Conservation (phyloP, 192 early-diverging fungal genomes). For the Obelidium mucronatum region DNA sequence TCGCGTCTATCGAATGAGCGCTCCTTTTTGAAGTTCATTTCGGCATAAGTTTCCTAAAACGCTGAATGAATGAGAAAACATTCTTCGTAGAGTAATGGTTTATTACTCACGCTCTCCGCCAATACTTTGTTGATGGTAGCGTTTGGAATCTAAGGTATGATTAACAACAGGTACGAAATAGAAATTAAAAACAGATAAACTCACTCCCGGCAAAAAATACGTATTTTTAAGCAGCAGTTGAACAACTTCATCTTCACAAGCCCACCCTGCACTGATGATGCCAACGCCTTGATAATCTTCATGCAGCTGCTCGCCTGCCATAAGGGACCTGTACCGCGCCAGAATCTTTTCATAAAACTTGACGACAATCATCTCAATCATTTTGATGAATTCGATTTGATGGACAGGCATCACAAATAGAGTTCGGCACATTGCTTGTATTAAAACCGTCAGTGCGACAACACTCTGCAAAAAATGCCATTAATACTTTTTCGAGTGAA, state of each 20-base stretch:
- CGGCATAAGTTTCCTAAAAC: slow-evolving; percentile 74
- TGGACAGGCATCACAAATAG: slow-evolving; percentile 72
- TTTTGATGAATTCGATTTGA: slow-evolving; percentile 70
- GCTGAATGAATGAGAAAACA: not conserved
- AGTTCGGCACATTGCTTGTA: slow-evolving; percentile 70
- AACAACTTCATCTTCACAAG: slow-evolving; percentile 63
- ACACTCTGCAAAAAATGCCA: too few relatives aligned
- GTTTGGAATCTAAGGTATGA: slow-evolving; percentile 35
- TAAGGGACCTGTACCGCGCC: slow-evolving; percentile 50
- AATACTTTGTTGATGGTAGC: slow-evolving; percentile 54
- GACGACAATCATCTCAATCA: slow-evolving; percentile 71
- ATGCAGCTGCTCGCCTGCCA: slow-evolving; percentile 45
- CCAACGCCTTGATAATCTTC: slow-evolving; percentile 45
- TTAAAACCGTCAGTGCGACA: slow-evolving; percentile 63
- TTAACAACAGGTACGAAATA: too few relatives aligned
- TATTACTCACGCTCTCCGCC: slow-evolving; percentile 32
- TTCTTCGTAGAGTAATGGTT: too few relatives aligned
- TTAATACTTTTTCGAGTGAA: too few relatives aligned
- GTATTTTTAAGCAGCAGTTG: slow-evolving; percentile 60
- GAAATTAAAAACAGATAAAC: too few relatives aligned
- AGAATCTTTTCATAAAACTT: slow-evolving; percentile 76
- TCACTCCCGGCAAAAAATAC: slow-evolving; percentile 41
- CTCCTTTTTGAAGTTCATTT: slow-evolving; percentile 81
- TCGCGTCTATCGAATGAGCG: slow-evolving; percentile 78
- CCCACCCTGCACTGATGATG: slow-evolving; percentile 68